Percentiles rank a stretch among this genome's conserved stretches.
phyloP scores from a whole-genome alignment of 805 yeast genomes.

The Metschnikowia gruessii region DNA sequence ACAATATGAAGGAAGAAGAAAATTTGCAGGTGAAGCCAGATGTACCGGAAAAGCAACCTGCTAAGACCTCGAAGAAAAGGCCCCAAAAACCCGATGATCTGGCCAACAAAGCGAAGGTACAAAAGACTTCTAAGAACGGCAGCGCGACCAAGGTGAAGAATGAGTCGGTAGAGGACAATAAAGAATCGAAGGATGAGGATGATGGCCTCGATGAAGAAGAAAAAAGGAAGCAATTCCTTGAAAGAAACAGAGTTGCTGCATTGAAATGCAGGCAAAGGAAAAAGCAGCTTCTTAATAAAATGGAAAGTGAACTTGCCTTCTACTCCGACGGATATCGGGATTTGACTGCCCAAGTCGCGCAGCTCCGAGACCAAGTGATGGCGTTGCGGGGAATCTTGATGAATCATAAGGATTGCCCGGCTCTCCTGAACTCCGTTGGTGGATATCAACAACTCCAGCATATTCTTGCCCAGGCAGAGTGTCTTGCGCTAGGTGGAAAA shows the following conservation, averaged over 20 bases:
- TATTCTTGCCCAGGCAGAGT: conserved; percentile 37
- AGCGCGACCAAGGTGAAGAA: conserved; percentile 10
- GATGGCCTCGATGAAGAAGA: conserved; percentile 27
- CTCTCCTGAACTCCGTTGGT: conserved; percentile 42
- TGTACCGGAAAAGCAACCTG: conserved; percentile 1
- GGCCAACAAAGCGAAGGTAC: conserved; percentile 7
- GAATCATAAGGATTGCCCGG: conserved; percentile 50
- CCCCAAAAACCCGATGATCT: conserved; percentile 1
- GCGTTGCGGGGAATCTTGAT: conserved; percentile 46
- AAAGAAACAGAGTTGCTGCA: conserved; percentile 93
- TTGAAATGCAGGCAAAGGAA: conserved; percentile 92
- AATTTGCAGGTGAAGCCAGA: background rate
- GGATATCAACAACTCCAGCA: conserved; percentile 45
- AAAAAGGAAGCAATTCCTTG: conserved; percentile 73
- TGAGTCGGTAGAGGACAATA: conserved; percentile 10
- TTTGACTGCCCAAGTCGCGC: conserved; percentile 55
- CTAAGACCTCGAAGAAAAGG: conserved; percentile 6
- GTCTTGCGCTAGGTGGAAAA: conserved; percentile 27
- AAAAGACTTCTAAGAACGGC: conserved; percentile 12
- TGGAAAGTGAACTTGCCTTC: conserved; percentile 74
- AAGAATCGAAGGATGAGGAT: conserved; percentile 3
- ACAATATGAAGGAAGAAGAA: conserved; percentile 1
- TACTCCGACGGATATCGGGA: conserved; percentile 70
- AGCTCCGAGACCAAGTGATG: conserved; percentile 56
- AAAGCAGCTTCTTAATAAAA: conserved; percentile 78